Conservation (phyloP, 2,329 filamentous ascomycete genomes). For the Trichoderma atroviride region DNA sequence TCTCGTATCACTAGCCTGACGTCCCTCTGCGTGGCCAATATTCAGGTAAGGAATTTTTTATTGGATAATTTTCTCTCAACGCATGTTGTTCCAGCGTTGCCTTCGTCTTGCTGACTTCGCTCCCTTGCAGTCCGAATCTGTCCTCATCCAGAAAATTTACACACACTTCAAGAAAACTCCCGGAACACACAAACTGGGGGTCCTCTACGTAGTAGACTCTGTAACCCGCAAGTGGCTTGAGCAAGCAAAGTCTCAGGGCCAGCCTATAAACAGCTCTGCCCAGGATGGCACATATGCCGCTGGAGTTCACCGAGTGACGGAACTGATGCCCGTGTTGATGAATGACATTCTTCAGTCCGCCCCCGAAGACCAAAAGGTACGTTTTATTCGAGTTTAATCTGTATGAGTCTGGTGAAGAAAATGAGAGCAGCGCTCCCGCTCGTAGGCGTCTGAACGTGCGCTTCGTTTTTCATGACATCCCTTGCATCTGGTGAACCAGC, state of each 20-base stretch:
- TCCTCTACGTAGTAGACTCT: slow-evolving; percentile 99
- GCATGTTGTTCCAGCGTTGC: not conserved
- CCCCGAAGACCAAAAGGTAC: slow-evolving; percentile 95
- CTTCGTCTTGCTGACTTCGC: not conserved
- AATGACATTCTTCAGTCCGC: slow-evolving; percentile 89
- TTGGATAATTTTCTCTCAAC: not conserved
- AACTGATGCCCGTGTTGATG: slow-evolving; percentile 91
- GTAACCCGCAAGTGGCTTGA: slow-evolving; percentile 99
- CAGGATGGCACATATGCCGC: slow-evolving; percentile 92
- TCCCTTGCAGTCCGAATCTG: slow-evolving; percentile 75
- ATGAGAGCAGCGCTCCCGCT: slow-evolving; percentile 21
- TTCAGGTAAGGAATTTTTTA: slow-evolving; percentile 66
- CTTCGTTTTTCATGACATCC: slow-evolving; percentile 19
- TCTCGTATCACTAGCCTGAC: slow-evolving; percentile 90
- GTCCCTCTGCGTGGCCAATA: slow-evolving; percentile 81
- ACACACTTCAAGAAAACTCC: slow-evolving; percentile 96
- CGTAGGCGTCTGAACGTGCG: slow-evolving; percentile 25
- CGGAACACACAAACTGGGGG: slow-evolving; percentile 94
- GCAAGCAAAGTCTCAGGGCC: slow-evolving; percentile 83
- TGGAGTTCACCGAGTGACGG: slow-evolving; percentile 94
- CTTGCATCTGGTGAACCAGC: slow-evolving; percentile 4
- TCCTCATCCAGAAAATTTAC: slow-evolving; percentile 93
- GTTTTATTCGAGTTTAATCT: slow-evolving; percentile 46
- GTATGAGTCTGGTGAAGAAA: slow-evolving; percentile 20
- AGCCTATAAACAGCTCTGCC: slow-evolving; percentile 77